Percentiles rank a stretch among this genome's conserved stretches.
These are phyloP conservation scores for Magnaporthiopsis incrustans DNA, from an alignment of 2,329 filamentous ascomycete genomes.

Conservation along the genomic window DNA sequence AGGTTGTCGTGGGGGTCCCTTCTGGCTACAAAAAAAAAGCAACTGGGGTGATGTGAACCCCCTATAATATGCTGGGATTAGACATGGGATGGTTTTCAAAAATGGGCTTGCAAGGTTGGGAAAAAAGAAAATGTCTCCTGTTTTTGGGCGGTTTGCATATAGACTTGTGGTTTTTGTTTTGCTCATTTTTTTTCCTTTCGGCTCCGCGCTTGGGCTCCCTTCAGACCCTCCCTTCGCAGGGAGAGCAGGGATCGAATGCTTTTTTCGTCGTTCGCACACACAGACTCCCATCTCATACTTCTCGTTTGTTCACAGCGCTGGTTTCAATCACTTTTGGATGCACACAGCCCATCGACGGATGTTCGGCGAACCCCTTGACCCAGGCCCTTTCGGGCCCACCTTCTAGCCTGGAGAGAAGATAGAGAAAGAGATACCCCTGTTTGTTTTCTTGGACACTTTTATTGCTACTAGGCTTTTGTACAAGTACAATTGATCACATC, in stretches of 20 bases:
- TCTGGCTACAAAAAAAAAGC: slow-evolving; percentile 2
- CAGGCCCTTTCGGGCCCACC: too few relatives aligned
- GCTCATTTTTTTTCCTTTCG: not conserved
- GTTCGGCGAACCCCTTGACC: too few relatives aligned
- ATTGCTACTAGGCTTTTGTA: not conserved
- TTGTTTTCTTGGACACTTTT: not conserved
- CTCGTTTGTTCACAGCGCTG: too few relatives aligned
- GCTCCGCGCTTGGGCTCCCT: slow-evolving; percentile 1
- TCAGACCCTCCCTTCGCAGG: too few relatives aligned
- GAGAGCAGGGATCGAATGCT: too few relatives aligned
- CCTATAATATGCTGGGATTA: not conserved
- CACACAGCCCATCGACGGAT: too few relatives aligned
- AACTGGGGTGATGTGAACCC: not conserved
- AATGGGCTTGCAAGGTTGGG: slow-evolving; percentile 2
- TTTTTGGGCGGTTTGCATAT: slow-evolving; percentile 7
- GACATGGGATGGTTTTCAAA: slow-evolving; percentile 4
- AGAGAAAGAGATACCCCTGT: too few relatives aligned
- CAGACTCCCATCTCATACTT: too few relatives aligned
- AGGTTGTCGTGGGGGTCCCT: not conserved
- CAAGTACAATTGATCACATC: not conserved
- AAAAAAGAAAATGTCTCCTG: slow-evolving; percentile 7
- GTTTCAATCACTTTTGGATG: too few relatives aligned
- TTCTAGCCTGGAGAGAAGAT: too few relatives aligned
- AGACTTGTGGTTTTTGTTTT: not conserved
- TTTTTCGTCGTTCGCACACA: too few relatives aligned